Evolutionary conservation across 73 alveolate genomes (phyloP), one percentile per base, ranked within the genome.

Genomic region (Stentor coeruleus): DNA sequence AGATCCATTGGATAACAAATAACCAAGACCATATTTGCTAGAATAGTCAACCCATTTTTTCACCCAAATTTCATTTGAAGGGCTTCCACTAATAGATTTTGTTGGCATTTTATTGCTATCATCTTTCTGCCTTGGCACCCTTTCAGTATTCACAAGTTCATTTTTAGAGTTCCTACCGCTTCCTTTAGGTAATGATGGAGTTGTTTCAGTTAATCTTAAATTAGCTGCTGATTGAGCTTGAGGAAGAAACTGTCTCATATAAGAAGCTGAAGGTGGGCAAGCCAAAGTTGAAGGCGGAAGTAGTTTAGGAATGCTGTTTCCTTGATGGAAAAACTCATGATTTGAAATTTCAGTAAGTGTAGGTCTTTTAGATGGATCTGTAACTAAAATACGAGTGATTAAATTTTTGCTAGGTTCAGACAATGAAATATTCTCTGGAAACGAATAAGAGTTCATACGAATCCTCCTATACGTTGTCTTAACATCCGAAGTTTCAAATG

Each of bases 231-330:
- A 20, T 31, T 33, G 79, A 66, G 39, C 49, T 28, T 20, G n/a
- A 28, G 36, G n/a, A 20, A 31, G n/a, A 2, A 85, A 89, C 86
- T 93, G 79, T 39, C 85, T 89, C 15, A 89, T 74, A 55, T 85
- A 86, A 40, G 57, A 77, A 2, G 92, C 42, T 31, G 96, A 79
- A 15, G 99, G 99, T n/a, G 99, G 98, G 33, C 97, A 90, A 20
- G 97, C 98, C 42, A 95, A 84, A 4, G 98, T 91, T 3, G 98
- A 90, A 3, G 93, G 90, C 14, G 98, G 98, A 49, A 95, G 86
- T 26, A 85, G 82, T 83, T 85, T 93, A 35, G 99, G 99, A 31
- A 96, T 95, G 30, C 95, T 49, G 79, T 66, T 66, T 3, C 39
- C 39, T 66, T 57, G 73, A 57, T 20, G 36, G 79, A 66, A 66